A percentile compares a stretch with the other conserved stretches of the same genome.
Conservation (phyloP, 1,139 yeast species). For the Yamadazyma aaseri region DNA sequence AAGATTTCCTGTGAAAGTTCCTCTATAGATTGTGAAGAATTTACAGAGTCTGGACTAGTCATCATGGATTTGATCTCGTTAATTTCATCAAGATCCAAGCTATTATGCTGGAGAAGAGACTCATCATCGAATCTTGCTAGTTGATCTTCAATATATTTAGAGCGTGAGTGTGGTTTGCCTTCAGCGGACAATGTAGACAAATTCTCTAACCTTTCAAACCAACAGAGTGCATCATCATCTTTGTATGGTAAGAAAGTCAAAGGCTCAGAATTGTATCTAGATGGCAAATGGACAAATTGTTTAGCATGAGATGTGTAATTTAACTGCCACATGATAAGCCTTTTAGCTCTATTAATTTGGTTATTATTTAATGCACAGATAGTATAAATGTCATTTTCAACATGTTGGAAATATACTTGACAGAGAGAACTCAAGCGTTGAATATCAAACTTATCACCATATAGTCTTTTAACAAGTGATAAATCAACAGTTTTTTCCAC, state of each 20-base stretch:
- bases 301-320: constrained; percentile 32
- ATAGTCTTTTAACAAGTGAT: constrained; percentile 22
- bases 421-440: constrained; percentile 28
- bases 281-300: constrained; percentile 21
- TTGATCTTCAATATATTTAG: constrained; percentile 7
- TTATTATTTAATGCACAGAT: constrained; percentile 28
- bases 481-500: constrained; percentile 34
- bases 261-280: constrained; percentile 4
- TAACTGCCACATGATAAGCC: constrained; percentile 40
- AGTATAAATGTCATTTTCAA: constrained; percentile 25
- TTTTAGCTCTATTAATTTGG: constrained; percentile 33
- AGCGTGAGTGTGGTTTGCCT: background rate
- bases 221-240: constrained; percentile 34
- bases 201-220: constrained; percentile 29
- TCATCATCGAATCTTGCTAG: constrained; percentile 7
- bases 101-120: constrained; percentile 2
- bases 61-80: constrained; percentile 11
- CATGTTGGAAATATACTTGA: constrained; percentile 34
- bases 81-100: constrained; percentile 8
- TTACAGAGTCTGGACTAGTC: constrained; percentile 5
- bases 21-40: background rate
- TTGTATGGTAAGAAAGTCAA: constrained; percentile 24
- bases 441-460: constrained; percentile 26
- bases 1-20: background rate
- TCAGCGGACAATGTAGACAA: constrained; percentile 20